Base-by-base conservation (phyloP, 2,329 filamentous ascomycete genomes). In the Colletotrichum gloeosporioides region DNA sequence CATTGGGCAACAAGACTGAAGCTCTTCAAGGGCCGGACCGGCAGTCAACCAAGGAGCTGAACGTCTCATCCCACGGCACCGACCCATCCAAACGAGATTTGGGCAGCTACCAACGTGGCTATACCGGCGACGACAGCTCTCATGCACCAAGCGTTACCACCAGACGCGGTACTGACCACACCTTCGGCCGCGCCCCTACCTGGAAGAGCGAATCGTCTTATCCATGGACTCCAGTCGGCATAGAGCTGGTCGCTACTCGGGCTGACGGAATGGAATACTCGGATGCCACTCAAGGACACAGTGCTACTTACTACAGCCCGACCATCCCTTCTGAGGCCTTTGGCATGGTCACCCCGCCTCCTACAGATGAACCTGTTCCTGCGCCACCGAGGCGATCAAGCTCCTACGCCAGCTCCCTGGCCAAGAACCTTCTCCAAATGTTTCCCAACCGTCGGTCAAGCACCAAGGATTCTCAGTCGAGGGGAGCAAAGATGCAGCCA, bases 221-320 rank as follows among this genome's bases (percentile, higher is more conserved):
- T 13, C 77, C 76, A 22, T 63, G 74, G 69, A 72, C 77, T 16
- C 76, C 77, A 22, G 69, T 44, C 6, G 70, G 69, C 18, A 65
- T 78, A 27, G 76, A 78, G 44, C 73, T 78, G 44, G 62, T 75
- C 36, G 59, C 73, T 32, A 77, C 77, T 25, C 77, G 78, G 12
- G 75, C 77, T 66, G 77, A 78, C 39, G 77, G 77, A 39, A 69
- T 77, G 74, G 77, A 77, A 9, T 78, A 77, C 29, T 69, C 67
- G 49, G 77, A 78, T 36, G 74, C 75, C n/a, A 77, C 71, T 18
- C 71, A 53, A 13, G 78, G 78, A 8, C 77, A 78, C 53, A 87
- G 82, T 69, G 84, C 85, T 59, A 85, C 87, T 73, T 87, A 87
- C 75, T 87, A 87, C 78, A 85, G 84, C 65, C 82, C 84, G 15